Percentiles rank a stretch among this genome's conserved stretches.
These are phyloP conservation scores for Populus ilicifolia DNA, from an alignment of 345 rosid genomes.

Conservation along the genomic window DNA sequence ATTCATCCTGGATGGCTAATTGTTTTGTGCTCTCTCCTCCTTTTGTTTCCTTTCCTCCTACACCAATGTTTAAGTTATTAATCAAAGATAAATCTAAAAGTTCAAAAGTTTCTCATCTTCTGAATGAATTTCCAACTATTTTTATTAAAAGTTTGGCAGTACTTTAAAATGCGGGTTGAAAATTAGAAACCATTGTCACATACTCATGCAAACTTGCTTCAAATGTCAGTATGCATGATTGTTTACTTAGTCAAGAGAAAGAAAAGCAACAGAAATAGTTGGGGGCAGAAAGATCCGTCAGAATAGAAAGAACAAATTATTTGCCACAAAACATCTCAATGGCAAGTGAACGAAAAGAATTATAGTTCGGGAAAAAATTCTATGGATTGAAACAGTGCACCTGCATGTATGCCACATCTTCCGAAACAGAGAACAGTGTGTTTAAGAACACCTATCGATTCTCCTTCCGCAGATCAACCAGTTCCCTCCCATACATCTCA, in stretches of 20 bases:
- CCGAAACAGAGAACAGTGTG: constrained; percentile 91
- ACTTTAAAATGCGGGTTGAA: neutral
- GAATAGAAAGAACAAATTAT: neutral
- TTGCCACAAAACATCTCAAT: neutral
- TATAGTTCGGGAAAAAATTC: neutral
- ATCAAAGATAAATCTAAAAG: neutral
- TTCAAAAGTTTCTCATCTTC: neutral
- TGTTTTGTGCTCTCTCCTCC: neutral
- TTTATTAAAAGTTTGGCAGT: neutral
- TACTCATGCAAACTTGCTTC: neutral
- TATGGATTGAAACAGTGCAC: constrained; percentile 26
- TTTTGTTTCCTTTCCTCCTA: neutral
- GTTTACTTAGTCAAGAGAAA: neutral
- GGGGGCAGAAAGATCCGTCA: neutral
- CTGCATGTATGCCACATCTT: constrained; percentile 94
- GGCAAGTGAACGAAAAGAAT: neutral
- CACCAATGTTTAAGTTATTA: neutral
- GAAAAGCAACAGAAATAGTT: neutral
- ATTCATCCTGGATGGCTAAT: neutral
- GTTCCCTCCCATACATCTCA: constrained; percentile 93
- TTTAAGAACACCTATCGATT: constrained; percentile 89
- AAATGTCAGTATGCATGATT: neutral
- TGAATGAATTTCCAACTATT: neutral
- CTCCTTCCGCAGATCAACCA: constrained; percentile 88
- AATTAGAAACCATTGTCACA: neutral